Conservation (phyloP, 202 grass and related monocot genomes). For the Brachypodium distachyon region DNA sequence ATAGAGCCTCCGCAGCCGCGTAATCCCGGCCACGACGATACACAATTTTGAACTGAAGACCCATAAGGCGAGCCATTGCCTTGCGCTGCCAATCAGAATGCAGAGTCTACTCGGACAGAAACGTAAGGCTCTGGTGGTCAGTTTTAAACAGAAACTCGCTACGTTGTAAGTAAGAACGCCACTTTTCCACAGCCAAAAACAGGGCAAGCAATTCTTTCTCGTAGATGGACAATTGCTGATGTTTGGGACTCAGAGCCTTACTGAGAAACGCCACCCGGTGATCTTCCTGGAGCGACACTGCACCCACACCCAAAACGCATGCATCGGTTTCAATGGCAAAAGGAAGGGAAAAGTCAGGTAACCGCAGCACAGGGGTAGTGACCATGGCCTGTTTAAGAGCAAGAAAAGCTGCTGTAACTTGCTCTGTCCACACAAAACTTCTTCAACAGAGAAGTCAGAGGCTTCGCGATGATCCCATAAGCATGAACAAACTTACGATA, state of each 20-base stretch:
- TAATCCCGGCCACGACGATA: background rate
- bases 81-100: background rate
- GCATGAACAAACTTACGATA: background rate
- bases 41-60: fast-evolving
- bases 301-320: background rate
- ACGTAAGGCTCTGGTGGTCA: background rate
- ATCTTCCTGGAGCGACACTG: fast-evolving
- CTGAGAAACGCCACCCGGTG: background rate
- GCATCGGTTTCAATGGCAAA: background rate
- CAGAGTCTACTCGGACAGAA: fast-evolving
- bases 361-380: fast-evolving
- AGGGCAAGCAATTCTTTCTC: background rate
- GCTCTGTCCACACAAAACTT: background rate
- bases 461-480: background rate
- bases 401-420: background rate
- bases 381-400: fast-evolving
- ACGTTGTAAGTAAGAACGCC: background rate
- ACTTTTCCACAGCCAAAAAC: background rate
- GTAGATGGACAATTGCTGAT: background rate
- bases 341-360: fast-evolving
- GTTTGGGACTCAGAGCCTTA: fast-evolving
- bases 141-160: background rate
- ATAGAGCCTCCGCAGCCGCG: background rate
- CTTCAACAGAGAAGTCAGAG: background rate
- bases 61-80: background rate